Base-by-base conservation (phyloP, 2,329 filamentous ascomycete genomes). In the Fusarium ambrosium region DNA sequence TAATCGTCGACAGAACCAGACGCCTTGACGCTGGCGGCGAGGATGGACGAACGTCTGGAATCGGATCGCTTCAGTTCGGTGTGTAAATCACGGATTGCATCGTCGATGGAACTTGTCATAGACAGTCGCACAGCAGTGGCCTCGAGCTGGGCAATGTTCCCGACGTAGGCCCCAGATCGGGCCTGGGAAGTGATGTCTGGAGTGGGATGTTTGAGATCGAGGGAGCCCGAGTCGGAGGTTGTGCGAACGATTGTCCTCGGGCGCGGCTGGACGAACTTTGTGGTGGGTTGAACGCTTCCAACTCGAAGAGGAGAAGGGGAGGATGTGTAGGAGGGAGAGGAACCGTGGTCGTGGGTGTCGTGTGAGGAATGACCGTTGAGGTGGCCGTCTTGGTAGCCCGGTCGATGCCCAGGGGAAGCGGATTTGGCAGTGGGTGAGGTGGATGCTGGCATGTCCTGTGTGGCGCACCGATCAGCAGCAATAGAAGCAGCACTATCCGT, bases 61-160 rank as follows among this genome's bases (percentile, higher is more conserved):
- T 93, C 92, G 79, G 87, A 90, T 75, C 90, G 88, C 83, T 94
- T 94, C 79, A 93, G 86, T 82, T 94, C 91, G 70, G 90, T 86
- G 82, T 94, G 91, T 74, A 94, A 86, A 79, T 92, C 90, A 69
- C 92, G 89, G 77, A 95, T 95, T 76, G 94, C 93, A 85, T 93
- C 90, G 78, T 93, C 93, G 79, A 95, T 93, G 71, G 93, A 94
- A 72, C 92, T 93, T 66, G 91, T 92, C 85, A 90, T 89, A 76
- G 92, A 94, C 81, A 95, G 86, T 74, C 91, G 89, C 82, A 95
- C 93, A 59, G 93, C 93, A 13, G 91, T 92, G 74, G 92, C 91
- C 82, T 96, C 93, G 72, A 95, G 89, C 60, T 92, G 90, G 74
- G 92, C 91, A 72, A 95, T 91, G 84, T 93, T 95, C 80, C 88